Evolutionary conservation across 108 stramenopile genomes (phyloP).

Genomic region (Aurantiochytrium sp.): DNA sequence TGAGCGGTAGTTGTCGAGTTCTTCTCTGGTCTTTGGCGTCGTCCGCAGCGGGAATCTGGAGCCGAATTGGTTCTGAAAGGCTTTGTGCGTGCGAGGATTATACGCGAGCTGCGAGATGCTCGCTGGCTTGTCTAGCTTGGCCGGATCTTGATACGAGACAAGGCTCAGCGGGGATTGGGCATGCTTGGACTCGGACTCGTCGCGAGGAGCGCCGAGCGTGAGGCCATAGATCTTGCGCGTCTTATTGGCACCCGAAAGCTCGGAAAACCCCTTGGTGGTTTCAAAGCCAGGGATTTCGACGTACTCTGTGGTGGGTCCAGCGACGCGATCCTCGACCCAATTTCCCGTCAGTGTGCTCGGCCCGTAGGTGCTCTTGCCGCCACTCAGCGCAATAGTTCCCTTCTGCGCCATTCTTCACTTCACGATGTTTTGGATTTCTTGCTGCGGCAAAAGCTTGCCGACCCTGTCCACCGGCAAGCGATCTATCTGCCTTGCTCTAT

Average conservation of each 20-base stretch:
- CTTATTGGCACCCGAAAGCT: background rate
- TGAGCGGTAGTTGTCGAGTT: background rate
- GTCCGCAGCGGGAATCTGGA: background rate
- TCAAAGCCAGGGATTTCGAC: background rate
- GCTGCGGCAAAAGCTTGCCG: no score
- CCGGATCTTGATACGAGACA: background rate
- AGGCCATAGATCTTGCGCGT: background rate
- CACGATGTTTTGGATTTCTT: background rate
- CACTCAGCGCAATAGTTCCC: background rate
- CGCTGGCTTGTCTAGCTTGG: background rate
- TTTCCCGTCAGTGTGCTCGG: background rate
- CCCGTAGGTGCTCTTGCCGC: background rate
- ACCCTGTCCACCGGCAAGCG: no score
- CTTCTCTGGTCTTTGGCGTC: background rate
- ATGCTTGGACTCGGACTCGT: background rate
- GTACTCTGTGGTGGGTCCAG: background rate
- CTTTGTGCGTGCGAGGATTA: background rate
- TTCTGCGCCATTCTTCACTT: background rate
- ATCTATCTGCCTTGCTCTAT: no score
- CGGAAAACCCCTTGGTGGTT: background rate
- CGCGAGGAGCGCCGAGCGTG: background rate
- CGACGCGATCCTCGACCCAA: background rate
- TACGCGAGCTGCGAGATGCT: background rate
- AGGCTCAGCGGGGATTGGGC: background rate
- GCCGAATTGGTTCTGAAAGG: background rate